Conservation (phyloP, 2,329 filamentous ascomycete species). For the Parascedosporium putredinis region DNA sequence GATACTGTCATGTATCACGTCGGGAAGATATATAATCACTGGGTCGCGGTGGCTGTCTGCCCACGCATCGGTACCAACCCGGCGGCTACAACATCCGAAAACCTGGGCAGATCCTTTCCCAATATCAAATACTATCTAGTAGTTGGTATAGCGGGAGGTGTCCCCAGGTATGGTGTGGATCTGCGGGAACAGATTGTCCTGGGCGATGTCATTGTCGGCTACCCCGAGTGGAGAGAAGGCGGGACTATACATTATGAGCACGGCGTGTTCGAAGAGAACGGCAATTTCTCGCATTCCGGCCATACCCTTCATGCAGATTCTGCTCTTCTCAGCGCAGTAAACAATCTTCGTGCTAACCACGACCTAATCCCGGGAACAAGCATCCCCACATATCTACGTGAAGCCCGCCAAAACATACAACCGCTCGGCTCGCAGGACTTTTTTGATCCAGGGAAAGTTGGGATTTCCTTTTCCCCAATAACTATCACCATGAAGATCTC, state of each 20-base stretch:
- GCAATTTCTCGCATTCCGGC: not conserved
- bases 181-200: not conserved
- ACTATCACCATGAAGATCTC: not conserved
- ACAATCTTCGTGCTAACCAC: not conserved
- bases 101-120: not conserved
- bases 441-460: not conserved
- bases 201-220: not conserved
- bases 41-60: not conserved
- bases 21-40: not conserved
- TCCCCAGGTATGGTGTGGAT: not conserved
- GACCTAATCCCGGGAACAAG: not conserved
- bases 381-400: not conserved
- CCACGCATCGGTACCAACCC: not conserved
- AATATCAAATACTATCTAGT: not conserved
- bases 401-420: too few relatives aligned
- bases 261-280: not conserved
- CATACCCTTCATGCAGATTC: not conserved
- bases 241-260: not conserved
- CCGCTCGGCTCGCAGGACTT: not conserved
- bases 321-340: not conserved
- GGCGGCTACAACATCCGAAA: not conserved
- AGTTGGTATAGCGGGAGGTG: not conserved
- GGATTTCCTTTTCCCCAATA: not conserved
- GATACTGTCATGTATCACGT: not conserved
- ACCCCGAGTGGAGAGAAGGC: not conserved